Evolutionary conservation across 2,329 filamentous ascomycete genomes (phyloP).

Genomic region (Conoideocrella luteorostrata): DNA sequence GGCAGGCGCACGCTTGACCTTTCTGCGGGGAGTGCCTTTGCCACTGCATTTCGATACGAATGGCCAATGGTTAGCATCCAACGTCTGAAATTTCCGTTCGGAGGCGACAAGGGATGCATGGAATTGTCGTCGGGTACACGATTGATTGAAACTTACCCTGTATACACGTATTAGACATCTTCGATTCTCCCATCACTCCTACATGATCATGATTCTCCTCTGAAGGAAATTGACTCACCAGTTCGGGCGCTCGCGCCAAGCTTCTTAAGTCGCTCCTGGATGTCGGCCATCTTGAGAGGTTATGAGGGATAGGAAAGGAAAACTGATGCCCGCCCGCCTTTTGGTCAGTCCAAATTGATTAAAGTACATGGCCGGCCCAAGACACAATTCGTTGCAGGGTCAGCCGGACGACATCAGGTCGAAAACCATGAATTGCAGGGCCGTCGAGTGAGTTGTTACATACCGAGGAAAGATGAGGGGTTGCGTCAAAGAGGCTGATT

Average conservation of each 20-base stretch:
- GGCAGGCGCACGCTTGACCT: conserved; percentile 96
- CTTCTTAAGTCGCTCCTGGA: conserved; percentile 56
- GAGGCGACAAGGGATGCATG: not conserved
- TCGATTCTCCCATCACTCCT: not conserved
- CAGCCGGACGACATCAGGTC: not conserved
- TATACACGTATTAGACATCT: not conserved
- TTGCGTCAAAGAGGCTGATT: conserved; percentile 26
- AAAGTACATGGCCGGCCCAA: not conserved
- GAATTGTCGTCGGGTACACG: not conserved
- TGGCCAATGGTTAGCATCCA: conserved; percentile 18
- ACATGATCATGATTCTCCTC: not conserved
- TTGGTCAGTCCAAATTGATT: conserved; percentile 11
- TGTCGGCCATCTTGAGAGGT: conserved; percentile 43
- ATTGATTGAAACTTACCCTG: conserved; percentile 29
- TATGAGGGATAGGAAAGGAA: conserved; percentile 20
- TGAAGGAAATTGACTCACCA: conserved; percentile 49
- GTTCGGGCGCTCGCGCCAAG: conserved; percentile 50
- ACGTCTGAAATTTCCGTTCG: not conserved
- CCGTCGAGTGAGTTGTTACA: conserved; percentile 14
- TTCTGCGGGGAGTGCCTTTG: conserved; percentile 96
- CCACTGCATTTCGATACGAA: conserved; percentile 47
- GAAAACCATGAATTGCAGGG: not conserved
- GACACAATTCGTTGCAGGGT: not conserved
- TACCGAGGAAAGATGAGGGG: conserved; percentile 27
- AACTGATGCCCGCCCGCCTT: conserved; percentile 1